phyloP scores from a whole-genome alignment of 2,329 filamentous ascomycete species.

The Colletotrichum tanaceti region DNA sequence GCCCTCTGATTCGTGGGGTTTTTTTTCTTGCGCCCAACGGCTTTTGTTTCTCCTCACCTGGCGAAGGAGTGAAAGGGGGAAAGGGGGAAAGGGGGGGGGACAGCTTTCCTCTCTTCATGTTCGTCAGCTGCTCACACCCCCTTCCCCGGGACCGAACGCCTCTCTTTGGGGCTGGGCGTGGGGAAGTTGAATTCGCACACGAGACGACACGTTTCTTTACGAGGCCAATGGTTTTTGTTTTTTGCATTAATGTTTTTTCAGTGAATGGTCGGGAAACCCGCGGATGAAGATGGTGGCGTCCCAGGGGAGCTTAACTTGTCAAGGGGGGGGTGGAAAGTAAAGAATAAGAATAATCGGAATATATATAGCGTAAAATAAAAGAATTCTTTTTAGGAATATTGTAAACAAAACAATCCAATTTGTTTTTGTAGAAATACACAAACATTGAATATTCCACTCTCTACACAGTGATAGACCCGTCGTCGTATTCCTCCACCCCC shows the following conservation, averaged over 20 bases:
- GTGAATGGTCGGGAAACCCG: background rate
- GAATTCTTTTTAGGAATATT: background rate
- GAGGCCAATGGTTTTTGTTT: background rate
- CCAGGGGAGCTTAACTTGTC: too few relatives aligned
- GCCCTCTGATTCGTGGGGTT: conserved; percentile 29
- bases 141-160: too few relatives aligned
- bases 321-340: background rate
- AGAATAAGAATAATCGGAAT: background rate
- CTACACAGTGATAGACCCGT: background rate
- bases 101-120: background rate
- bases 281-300: conserved; percentile 15
- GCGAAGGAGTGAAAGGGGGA: too few relatives aligned
- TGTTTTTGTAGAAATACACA: background rate
- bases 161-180: too few relatives aligned
- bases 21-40: background rate
- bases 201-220: background rate
- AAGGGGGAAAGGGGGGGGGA: background rate
- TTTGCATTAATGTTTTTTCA: background rate
- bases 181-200: background rate
- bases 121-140: too few relatives aligned
- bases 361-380: too few relatives aligned
- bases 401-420: background rate
- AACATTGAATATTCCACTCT: background rate
- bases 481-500: background rate
- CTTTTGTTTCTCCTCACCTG: background rate